Base-by-base conservation (phyloP, 116 monocot genomes). In the Iris pallida region DNA sequence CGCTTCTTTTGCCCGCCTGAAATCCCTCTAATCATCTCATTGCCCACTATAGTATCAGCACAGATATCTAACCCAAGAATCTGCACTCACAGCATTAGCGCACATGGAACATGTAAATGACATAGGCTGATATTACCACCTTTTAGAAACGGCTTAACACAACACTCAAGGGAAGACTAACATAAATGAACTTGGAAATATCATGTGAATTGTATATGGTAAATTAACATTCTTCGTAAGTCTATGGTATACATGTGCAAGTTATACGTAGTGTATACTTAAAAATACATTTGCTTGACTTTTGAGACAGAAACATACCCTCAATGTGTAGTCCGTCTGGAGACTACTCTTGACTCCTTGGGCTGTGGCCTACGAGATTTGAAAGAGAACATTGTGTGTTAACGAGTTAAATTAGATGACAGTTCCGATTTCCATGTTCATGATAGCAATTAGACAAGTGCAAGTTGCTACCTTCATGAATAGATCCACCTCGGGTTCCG, bases 401-500 rank as follows among this genome's bases (percentile, higher is more conserved):
- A 30, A 30, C 3, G 30, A 30, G 30, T 30, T 30, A 30, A 30
- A 30, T 30, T 42, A 62, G 7, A 44, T 61, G 17, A 2, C 15
- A 30, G 30, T 30, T 30, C 30, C 16, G 56, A 44, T 5, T 9
- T 42, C 8, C 51, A 17, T 51, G 51, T 59, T 16, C 13, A 59
- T 69, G 10, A 46, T 30, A 59, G 7, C 16, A 11, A 55, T 45
- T 46, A 47, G 43, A 16, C n/a, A 8, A 16, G 19, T 11, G 65
- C 47, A 59, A 47, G 8, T 49, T 11, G 48, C 5, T 68, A 91
- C 95, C 87, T 97, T 97, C 96, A 97, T 97, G 63, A 89, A 87
- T 55, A 89, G 79, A 75, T 97, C 92, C 14, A 97, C 70, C 45
- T 97, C 92, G 42, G 89, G 66, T 10, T 97, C 96, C 0, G 92